A percentile compares a stretch with the other conserved stretches of the same genome.
Evolutionary conservation across 345 rosid genomes (phyloP).

Genomic region (Camelina laxa): DNA sequence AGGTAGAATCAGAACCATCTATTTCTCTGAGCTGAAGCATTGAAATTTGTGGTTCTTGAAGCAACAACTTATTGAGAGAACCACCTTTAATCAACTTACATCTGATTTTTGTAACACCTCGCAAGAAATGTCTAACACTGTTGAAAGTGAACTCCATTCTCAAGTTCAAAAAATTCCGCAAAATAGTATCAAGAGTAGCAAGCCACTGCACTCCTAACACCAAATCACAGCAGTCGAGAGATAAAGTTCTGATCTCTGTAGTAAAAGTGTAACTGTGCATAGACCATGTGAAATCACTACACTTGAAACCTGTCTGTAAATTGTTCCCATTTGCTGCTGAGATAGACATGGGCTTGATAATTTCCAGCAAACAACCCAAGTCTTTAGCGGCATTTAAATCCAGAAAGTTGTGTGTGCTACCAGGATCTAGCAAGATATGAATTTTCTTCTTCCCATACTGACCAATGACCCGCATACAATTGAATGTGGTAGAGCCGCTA

Average conservation of each 20-base stretch:
- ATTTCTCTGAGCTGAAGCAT: neutral
- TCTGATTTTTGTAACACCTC: neutral
- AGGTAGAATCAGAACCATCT: too few relatives aligned
- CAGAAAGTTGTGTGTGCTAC: neutral
- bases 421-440: neutral
- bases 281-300: too few relatives aligned
- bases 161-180: neutral
- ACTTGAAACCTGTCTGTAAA: too few relatives aligned
- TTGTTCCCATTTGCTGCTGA: too few relatives aligned
- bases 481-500: neutral
- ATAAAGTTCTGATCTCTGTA: neutral
- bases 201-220: neutral
- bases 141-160: neutral
- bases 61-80: neutral
- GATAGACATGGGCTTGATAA: neutral
- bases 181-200: neutral
- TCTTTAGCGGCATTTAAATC: neutral
- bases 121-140: neutral
- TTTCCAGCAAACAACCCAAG: neutral
- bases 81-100: neutral
- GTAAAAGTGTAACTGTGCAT: too few relatives aligned
- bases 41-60: neutral
- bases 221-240: neutral
- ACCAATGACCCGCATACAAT: neutral
- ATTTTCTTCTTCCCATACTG: neutral